Evolutionary conservation across 75 land plant species (phyloP).

Genomic region (Picea glauca): DNA sequence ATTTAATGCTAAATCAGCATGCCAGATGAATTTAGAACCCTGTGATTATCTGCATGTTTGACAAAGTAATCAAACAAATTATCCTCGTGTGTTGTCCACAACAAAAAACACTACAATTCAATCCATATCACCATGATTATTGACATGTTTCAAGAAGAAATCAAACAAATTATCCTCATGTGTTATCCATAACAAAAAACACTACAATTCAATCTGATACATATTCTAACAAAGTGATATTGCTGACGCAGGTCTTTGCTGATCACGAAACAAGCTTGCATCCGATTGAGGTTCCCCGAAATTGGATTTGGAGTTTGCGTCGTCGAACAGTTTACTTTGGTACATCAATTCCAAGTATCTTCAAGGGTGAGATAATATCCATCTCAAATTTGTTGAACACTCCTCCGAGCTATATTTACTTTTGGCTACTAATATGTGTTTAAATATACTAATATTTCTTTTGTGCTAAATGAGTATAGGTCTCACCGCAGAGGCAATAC

Average conservation of each 20-base stretch:
- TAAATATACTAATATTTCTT: background rate
- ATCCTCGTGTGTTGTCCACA: background rate
- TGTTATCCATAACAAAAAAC: background rate
- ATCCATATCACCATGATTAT: too few relatives aligned
- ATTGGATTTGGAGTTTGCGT: slow-evolving; percentile 51
- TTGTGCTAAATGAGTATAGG: slow-evolving; percentile 11
- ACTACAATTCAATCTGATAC: background rate
- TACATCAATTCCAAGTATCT: slow-evolving; percentile 56
- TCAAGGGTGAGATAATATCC: slow-evolving; percentile 38
- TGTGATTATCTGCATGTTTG: too few relatives aligned
- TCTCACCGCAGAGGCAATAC: slow-evolving; percentile 30
- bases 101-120: background rate
- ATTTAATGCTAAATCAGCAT: too few relatives aligned
- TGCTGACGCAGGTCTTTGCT: slow-evolving; percentile 69
- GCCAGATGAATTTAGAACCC: too few relatives aligned
- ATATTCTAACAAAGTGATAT: slow-evolving; percentile 10
- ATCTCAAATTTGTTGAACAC: background rate
- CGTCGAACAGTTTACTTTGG: slow-evolving; percentile 65
- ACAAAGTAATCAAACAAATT: background rate
- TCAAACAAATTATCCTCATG: background rate
- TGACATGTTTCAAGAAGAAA: background rate
- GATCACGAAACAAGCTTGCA: slow-evolving; percentile 60
- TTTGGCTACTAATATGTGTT: background rate
- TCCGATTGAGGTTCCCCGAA: slow-evolving; percentile 55
- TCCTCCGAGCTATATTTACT: background rate